Conservation (phyloP, 371 early-diverging fungal genomes). For the Circinella minor region DNA sequence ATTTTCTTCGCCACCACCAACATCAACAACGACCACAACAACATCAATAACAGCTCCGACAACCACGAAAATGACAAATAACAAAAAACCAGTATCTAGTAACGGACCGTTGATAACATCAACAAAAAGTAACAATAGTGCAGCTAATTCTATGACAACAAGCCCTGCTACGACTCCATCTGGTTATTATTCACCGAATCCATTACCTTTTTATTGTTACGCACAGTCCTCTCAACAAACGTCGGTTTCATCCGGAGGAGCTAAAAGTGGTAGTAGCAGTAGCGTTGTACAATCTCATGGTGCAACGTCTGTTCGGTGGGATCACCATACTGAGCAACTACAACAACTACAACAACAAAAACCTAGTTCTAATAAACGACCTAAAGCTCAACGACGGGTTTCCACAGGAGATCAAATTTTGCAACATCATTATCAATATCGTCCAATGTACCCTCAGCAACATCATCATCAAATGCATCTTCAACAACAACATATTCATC, state of each 20-base stretch:
- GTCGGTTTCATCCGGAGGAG: background rate
- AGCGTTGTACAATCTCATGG: background rate
- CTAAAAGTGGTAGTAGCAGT: background rate
- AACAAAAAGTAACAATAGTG: background rate
- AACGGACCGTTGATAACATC: too few species aligned
- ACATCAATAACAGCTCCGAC: background rate
- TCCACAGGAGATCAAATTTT: slow-evolving; percentile 7
- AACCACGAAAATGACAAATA: too few species aligned
- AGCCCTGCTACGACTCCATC: background rate
- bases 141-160: background rate
- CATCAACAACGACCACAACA: slow-evolving; percentile 7
- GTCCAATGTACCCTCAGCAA: background rate
- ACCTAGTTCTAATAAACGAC: background rate
- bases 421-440: background rate
- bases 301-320: slow-evolving; percentile 3
- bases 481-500: background rate
- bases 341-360: background rate
- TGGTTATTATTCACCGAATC: background rate
- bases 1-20: slow-evolving; percentile 11
- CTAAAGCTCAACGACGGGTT: slow-evolving; percentile 1
- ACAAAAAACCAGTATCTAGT: background rate
- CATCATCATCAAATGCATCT: slow-evolving; percentile 2
- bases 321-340: slow-evolving; percentile 5
- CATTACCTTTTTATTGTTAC: background rate
- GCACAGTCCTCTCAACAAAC: background rate